Percentiles rank a stretch among this genome's conserved stretches.
Evolutionary conservation across 169 alveolate species (phyloP).

Genomic region (Plasmodium gallinaceum): DNA sequence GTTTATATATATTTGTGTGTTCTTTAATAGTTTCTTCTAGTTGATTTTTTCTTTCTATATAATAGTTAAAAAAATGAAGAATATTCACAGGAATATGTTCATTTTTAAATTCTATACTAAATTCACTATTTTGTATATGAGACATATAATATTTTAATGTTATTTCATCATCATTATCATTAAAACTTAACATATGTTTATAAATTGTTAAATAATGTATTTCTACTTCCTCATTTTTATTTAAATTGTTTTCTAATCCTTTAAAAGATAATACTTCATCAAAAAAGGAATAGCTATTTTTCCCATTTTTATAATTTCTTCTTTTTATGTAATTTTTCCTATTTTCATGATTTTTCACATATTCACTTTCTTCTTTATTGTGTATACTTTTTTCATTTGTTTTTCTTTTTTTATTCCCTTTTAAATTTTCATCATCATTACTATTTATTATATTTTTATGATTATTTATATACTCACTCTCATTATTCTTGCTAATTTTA

Average conservation of each 20-base stretch:
- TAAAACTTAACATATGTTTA: slow-evolving; percentile 45
- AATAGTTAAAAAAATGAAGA: slow-evolving; percentile 18
- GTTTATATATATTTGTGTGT: slow-evolving; percentile 37
- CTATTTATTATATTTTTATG: not conserved
- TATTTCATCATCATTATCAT: slow-evolving; percentile 31
- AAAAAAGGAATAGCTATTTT: slow-evolving; percentile 6
- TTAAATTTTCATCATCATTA: slow-evolving; percentile 13
- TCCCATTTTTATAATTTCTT: not conserved
- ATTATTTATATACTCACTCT: not conserved
- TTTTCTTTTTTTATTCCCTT: slow-evolving; percentile 1
- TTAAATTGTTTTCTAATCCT: slow-evolving; percentile 10
- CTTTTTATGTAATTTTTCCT: not conserved
- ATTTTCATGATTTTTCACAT: not conserved
- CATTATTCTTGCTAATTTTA: not conserved
- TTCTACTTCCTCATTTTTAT: slow-evolving; percentile 3
- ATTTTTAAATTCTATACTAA: slow-evolving; percentile 35
- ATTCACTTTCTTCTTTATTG: not conserved
- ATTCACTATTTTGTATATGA: slow-evolving; percentile 27
- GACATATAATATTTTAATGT: slow-evolving; percentile 37
- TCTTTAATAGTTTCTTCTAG: slow-evolving; percentile 59
- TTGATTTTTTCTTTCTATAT: slow-evolving; percentile 31
- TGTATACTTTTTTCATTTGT: not conserved
- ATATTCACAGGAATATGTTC: slow-evolving; percentile 30
- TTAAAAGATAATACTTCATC: slow-evolving; percentile 6
- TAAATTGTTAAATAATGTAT: slow-evolving; percentile 28